These are phyloP conservation scores for Gymnopilus dilepis DNA, from an alignment of 768 basidiomycete species.

Conservation along the genomic window DNA sequence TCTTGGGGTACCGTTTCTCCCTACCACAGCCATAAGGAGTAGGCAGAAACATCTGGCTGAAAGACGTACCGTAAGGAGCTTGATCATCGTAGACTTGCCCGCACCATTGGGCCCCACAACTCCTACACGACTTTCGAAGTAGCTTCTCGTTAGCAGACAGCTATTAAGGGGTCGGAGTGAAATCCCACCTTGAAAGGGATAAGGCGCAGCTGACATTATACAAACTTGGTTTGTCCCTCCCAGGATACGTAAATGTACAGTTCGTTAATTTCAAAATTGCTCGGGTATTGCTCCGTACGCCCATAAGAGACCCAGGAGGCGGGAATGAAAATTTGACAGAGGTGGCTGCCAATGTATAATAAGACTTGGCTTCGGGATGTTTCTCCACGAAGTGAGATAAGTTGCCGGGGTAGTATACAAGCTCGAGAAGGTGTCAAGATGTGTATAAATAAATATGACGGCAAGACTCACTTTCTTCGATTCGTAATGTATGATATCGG, in stretches of 20 bases:
- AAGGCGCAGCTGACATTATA: constrained; percentile 90
- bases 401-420: constrained; percentile 94
- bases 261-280: constrained; percentile 92
- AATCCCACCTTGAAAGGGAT: constrained; percentile 81
- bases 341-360: constrained; percentile 94
- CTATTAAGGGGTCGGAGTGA: constrained; percentile 23
- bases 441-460: constrained; percentile 14
- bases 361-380: constrained; percentile 93
- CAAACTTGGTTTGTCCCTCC: constrained; percentile 78
- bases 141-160: constrained; percentile 24
- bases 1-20: constrained; percentile 93
- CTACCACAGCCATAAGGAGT: constrained; percentile 39
- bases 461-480: constrained; percentile 70
- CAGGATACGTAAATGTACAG: constrained; percentile 96
- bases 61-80: constrained; percentile 78
- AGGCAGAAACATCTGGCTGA: constrained; percentile 11
- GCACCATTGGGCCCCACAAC: constrained; percentile 94
- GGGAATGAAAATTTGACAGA: constrained; percentile 96
- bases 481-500: constrained; percentile 98
- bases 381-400: constrained; percentile 87
- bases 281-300: constrained; percentile 93
- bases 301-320: constrained; percentile 94
- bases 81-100: constrained; percentile 95
- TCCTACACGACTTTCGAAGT: constrained; percentile 75
- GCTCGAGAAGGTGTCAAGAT: constrained; percentile 44